Conservation (phyloP, 2,329 filamentous ascomycete species). For the Fusarium falciforme region DNA sequence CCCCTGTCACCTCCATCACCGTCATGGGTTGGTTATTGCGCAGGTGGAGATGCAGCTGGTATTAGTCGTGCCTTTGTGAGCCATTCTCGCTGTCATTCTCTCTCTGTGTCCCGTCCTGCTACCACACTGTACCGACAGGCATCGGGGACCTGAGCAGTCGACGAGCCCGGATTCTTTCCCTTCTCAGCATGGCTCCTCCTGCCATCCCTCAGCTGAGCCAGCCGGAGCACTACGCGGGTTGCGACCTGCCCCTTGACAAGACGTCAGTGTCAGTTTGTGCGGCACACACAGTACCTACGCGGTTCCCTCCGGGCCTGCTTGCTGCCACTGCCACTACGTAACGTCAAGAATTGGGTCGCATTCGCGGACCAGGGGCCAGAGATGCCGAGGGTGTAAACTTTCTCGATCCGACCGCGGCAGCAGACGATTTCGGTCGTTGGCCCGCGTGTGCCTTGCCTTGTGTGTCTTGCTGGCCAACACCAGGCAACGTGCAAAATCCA, state of each 20-base stretch:
- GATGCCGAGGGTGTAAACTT: constrained; percentile 4
- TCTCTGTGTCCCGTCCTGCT: constrained; percentile 3
- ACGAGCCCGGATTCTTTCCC: constrained; percentile 3
- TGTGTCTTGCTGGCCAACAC: constrained; percentile 17
- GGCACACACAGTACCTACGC: neutral
- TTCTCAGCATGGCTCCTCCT: neutral
- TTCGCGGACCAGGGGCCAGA: constrained; percentile 31
- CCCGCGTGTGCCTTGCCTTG: neutral
- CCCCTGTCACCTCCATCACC: constrained; percentile 39
- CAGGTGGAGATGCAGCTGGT: constrained; percentile 30
- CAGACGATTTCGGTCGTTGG: constrained; percentile 22
- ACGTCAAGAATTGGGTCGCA: constrained; percentile 17
- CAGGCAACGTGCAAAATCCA: constrained; percentile 14
- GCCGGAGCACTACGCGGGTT: neutral
- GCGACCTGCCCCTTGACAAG: neutral
- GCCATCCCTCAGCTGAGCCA: neutral
- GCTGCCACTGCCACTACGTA: neutral
- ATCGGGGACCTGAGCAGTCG: neutral
- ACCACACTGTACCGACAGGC: constrained; percentile 16
- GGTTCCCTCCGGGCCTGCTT: neutral
- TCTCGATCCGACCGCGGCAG: constrained; percentile 15
- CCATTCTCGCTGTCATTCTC: neutral
- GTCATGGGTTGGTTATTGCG: constrained; percentile 37
- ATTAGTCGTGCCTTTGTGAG: constrained; percentile 29
- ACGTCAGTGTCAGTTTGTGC: neutral